Conservation (phyloP, 2,329 filamentous ascomycete genomes). For the Aspergillus quadricinctus region DNA sequence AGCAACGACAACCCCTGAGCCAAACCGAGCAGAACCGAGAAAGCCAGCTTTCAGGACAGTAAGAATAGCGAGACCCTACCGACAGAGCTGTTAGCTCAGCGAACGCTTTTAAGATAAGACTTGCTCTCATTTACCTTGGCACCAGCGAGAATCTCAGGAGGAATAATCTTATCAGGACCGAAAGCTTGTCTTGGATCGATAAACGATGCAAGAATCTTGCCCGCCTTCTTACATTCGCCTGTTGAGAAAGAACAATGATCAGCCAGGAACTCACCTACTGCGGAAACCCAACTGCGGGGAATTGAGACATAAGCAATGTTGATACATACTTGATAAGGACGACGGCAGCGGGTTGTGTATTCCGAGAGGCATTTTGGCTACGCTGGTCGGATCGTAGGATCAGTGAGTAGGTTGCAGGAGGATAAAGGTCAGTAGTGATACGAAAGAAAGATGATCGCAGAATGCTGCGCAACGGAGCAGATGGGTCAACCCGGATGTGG, state of each 20-base stretch:
- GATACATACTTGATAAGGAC: conserved; percentile 44
- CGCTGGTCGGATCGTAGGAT: conserved; percentile 10
- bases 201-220: conserved; percentile 92
- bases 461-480: conserved; percentile 11
- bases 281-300: conserved; percentile 28
- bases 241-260: conserved; percentile 27
- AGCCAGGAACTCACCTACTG: conserved; percentile 20
- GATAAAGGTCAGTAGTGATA: conserved; percentile 5
- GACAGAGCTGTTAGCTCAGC: conserved; percentile 8
- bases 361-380: conserved; percentile 39
- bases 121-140: conserved; percentile 64
- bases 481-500: conserved; percentile 23
- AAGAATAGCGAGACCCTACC: conserved; percentile 46
- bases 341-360: conserved; percentile 47
- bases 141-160: conserved; percentile 79
- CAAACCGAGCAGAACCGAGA: conserved; percentile 47
- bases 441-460: conserved; percentile 11
- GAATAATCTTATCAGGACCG: conserved; percentile 95
- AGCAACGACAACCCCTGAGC: conserved; percentile 47
- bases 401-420: background rate
- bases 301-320: conserved; percentile 12
- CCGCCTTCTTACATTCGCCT: conserved; percentile 98
- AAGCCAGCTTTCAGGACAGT: conserved; percentile 50
- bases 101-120: background rate
- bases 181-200: conserved; percentile 90